Evolutionary conservation across 352 stramenopile species (phyloP), one percentile per base, ranked within the genome.

Genomic region (Phytopythium kandeliae): DNA sequence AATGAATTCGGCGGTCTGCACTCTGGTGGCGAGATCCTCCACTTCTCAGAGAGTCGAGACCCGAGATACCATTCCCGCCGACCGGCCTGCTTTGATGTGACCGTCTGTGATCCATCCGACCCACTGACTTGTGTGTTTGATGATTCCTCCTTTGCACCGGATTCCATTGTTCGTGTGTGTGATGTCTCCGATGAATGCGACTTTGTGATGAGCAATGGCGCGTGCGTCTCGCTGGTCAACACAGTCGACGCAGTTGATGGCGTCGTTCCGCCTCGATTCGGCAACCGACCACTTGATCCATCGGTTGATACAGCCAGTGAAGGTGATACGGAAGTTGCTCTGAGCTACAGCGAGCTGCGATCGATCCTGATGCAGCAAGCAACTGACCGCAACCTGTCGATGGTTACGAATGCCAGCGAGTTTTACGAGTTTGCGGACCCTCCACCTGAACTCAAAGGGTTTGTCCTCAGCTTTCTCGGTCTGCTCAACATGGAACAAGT

Each of bases 391-490:
- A 52, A 57, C 7, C 49, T 76, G 0, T 63, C 46, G 15, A 31
- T 16, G 9, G 9, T 19, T 6, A 53, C 26, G 11, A 69, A 67
- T 17, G 37, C 57, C n/a, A 61, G 50, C 21, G 43, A 26, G 10
- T 9, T 43, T 3, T 44, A 49, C 33, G 43, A 58, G 7, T 89
- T 83, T 37, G 24, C 47, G 5, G 38, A 58, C 9, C 74, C 78
- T 6, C 60, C 63, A 25, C 22, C 71, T n/a, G 61, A 80, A 49
- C 56, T 89, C 12, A 62, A 71, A 8, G 63, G 70, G 3, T 86
- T 86, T 37, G 67, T 85, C 13, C 53, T 86, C 11, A 85, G 74
- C 47, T 86, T 89, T 30, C 60, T 89, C 0, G 78, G 78, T 0
- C 37, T 89, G 0, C 60, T 85, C n/a, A 86, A 86, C 34, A 49